These are phyloP conservation scores for Mortierella alpina DNA, from an alignment of 192 early-diverging fungal species.

Conservation along the genomic window DNA sequence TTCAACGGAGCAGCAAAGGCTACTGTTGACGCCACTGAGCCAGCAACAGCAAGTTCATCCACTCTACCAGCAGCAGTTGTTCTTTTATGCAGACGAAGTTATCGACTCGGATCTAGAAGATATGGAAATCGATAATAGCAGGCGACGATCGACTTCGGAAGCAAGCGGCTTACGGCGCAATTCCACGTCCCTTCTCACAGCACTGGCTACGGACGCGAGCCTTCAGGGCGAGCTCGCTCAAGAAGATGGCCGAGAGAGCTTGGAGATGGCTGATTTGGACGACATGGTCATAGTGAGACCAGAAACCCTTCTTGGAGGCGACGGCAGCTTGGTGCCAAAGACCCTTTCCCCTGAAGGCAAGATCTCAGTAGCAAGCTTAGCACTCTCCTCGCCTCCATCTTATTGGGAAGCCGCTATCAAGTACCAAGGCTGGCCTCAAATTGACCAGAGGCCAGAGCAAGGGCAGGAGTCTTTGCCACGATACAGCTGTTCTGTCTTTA, in stretches of 20 bases:
- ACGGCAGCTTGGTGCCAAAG: slow-evolving; percentile 1
- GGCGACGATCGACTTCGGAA: not conserved
- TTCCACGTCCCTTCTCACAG: slow-evolving; percentile 11
- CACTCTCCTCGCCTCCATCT: slow-evolving; percentile 35
- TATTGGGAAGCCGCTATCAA: slow-evolving; percentile 53
- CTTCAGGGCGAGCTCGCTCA: slow-evolving; percentile 26
- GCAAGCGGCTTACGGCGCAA: slow-evolving; percentile 2
- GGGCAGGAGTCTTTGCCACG: slow-evolving; percentile 58
- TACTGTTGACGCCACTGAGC: slow-evolving; percentile 17
- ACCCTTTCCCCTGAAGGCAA: slow-evolving; percentile 6
- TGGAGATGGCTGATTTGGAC: slow-evolving; percentile 9
- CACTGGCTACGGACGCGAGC: slow-evolving; percentile 16
- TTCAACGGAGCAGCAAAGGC: slow-evolving; percentile 16
- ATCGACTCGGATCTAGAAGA: slow-evolving; percentile 2
- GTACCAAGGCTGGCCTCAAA: slow-evolving; percentile 37
- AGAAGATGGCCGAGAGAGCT: slow-evolving; percentile 36
- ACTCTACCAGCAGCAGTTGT: slow-evolving; percentile 36
- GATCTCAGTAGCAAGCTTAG: slow-evolving; percentile 39
- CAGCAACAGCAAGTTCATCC: slow-evolving; percentile 22
- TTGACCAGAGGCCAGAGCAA: slow-evolving; percentile 53
- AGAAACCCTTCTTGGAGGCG: slow-evolving; percentile 4
- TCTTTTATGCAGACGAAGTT: slow-evolving; percentile 43
- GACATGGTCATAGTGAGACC: slow-evolving; percentile 1
- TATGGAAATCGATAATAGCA: slow-evolving; percentile 2
- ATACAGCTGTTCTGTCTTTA: slow-evolving; percentile 59